A percentile compares a stretch with the other conserved stretches of the same genome.
Conservation (phyloP, 2,329 filamentous ascomycete species). For the Colletotrichum trifolii region DNA sequence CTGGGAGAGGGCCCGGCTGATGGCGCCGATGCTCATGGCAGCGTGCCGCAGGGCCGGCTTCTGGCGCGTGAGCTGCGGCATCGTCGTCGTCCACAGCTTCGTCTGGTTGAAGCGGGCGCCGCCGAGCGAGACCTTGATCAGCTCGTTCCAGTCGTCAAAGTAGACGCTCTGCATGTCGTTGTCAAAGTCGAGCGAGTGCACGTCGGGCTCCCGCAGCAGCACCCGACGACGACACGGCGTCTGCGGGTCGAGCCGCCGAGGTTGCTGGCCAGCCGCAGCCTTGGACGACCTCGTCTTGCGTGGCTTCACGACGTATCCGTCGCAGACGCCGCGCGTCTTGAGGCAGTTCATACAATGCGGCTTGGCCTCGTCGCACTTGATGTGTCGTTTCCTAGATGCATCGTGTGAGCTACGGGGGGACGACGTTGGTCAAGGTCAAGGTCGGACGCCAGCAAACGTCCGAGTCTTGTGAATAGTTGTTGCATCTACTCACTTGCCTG, state of each 20-base stretch:
- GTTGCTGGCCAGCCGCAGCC: background rate
- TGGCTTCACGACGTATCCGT: conserved; percentile 34
- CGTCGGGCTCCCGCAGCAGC: conserved; percentile 26
- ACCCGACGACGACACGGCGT: background rate
- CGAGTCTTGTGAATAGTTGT: background rate
- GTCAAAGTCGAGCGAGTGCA: conserved; percentile 34
- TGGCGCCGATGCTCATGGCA: conserved; percentile 54
- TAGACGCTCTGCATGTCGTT: conserved; percentile 35
- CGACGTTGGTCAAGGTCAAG: background rate
- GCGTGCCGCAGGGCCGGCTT: conserved; percentile 48
- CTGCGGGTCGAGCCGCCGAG: conserved; percentile 6
- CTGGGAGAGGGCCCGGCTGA: conserved; percentile 45
- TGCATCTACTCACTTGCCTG: conserved; percentile 33
- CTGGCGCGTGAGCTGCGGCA: conserved; percentile 34
- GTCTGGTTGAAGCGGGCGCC: conserved; percentile 23
- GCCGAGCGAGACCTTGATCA: conserved; percentile 28
- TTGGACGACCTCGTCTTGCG: conserved; percentile 21
- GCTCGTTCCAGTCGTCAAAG: conserved; percentile 36
- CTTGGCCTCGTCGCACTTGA: conserved; percentile 56
- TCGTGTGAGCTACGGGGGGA: background rate
- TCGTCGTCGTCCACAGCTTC: conserved; percentile 52
- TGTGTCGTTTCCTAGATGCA: conserved; percentile 45
- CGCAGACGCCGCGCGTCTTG: conserved; percentile 36
- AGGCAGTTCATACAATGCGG: conserved; percentile 54
- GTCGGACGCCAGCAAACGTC: background rate